These are phyloP conservation scores for Talaromyces pinophilus DNA, from an alignment of 2,329 filamentous ascomycete genomes.

Conservation along the genomic window DNA sequence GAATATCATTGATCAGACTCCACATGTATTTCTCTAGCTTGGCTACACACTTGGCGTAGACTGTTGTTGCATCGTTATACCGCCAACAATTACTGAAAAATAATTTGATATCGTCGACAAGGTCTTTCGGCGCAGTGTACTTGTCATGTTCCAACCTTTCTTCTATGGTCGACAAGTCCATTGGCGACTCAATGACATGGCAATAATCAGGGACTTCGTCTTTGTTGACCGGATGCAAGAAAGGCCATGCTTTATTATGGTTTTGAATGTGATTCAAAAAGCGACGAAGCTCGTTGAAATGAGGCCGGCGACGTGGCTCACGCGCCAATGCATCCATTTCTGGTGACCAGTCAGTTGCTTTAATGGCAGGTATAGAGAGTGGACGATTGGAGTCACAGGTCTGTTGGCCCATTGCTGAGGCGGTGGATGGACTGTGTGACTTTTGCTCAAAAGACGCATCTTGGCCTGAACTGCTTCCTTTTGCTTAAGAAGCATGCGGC, in stretches of 20 bases:
- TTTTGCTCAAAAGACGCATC: conserved; percentile 86
- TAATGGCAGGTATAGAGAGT: conserved; percentile 82
- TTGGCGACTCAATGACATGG: conserved; percentile 95
- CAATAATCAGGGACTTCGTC: conserved; percentile 98
- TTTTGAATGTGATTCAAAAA: conserved; percentile 95
- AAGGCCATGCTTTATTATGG: conserved; percentile 89
- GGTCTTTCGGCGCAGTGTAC: conserved; percentile 88
- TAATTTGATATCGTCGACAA: conserved; percentile 81
- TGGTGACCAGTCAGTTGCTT: conserved; percentile 87
- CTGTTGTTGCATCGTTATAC: conserved; percentile 94
- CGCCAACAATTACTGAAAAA: conserved; percentile 93
- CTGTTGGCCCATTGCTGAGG: conserved; percentile 83
- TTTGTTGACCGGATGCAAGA: conserved; percentile 86
- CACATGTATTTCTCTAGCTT: conserved; percentile 95
- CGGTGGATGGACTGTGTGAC: conserved; percentile 80
- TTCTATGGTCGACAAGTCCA: conserved; percentile 97
- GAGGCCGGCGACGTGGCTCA: conserved; percentile 90
- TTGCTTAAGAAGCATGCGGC: conserved; percentile 93
- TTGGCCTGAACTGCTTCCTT: conserved; percentile 95
- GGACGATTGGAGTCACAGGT: conserved; percentile 68
- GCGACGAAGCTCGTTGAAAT: conserved; percentile 90
- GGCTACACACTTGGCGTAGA: conserved; percentile 92
- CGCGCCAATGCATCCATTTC: conserved; percentile 97
- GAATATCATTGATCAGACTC: conserved; percentile 84
- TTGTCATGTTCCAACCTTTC: conserved; percentile 89